Conservation (phyloP, 352 stramenopile genomes). For the Phytopythium kandeliae region DNA sequence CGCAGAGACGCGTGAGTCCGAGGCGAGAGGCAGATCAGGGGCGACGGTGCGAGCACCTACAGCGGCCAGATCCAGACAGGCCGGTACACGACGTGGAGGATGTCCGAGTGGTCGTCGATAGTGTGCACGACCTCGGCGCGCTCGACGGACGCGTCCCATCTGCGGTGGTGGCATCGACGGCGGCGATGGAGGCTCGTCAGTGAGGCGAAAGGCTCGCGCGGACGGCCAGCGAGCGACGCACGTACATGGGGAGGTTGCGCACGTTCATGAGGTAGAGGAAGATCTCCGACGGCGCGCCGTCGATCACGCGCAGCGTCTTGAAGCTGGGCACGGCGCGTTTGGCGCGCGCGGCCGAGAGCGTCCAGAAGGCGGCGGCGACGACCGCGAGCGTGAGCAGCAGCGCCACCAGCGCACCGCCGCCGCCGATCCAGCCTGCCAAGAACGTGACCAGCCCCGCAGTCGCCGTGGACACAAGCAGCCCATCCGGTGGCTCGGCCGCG, state of each 20-base stretch:
- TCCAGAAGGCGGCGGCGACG: constrained; percentile 44
- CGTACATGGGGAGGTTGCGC: constrained; percentile 51
- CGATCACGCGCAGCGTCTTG: constrained; percentile 62
- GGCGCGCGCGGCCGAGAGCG: constrained; percentile 32
- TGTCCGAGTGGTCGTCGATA: constrained; percentile 76
- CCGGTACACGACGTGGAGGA: constrained; percentile 68
- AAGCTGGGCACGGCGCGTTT: constrained; percentile 50
- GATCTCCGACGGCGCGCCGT: constrained; percentile 57
- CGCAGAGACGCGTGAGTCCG: background rate
- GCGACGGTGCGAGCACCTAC: constrained; percentile 26
- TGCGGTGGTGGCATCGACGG: constrained; percentile 1
- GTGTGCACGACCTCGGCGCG: constrained; percentile 60
- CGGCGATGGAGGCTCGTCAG: background rate
- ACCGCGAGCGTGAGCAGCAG: constrained; percentile 45
- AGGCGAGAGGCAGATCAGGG: too few relatives aligned
- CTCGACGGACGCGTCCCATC: constrained; percentile 66
- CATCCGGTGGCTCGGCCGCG: constrained; percentile 44
- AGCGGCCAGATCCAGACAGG: constrained; percentile 77
- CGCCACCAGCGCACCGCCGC: constrained; percentile 41
- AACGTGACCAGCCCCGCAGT: constrained; percentile 56
- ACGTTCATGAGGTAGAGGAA: constrained; percentile 76
- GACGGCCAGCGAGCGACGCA: too few relatives aligned
- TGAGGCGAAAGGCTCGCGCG: too few relatives aligned
- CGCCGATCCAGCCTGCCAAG: constrained; percentile 57
- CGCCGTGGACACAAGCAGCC: constrained; percentile 45